Conservation (phyloP, 2,329 filamentous ascomycete genomes). For the Pseudohalonectria lignicola region DNA sequence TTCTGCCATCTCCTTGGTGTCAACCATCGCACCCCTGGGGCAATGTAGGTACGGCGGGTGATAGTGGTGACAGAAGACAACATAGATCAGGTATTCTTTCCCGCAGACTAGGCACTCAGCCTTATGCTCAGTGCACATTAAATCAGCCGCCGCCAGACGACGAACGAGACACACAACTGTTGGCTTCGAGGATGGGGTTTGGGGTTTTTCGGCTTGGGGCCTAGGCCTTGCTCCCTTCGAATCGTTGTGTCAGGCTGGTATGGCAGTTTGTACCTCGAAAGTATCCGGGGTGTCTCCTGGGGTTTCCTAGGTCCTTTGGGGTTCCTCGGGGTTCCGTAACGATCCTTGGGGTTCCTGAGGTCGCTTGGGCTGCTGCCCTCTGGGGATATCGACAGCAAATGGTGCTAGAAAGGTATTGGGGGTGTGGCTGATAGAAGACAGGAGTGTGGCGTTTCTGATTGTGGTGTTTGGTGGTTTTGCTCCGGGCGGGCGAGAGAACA, state of each 20-base stretch:
- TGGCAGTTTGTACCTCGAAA: too few species aligned
- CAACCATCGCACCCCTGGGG: slow-evolving; percentile 27
- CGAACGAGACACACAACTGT: background rate
- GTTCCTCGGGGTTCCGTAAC: too few species aligned
- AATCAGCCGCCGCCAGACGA: slow-evolving; percentile 12
- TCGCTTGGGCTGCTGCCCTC: too few species aligned
- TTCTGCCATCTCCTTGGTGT: slow-evolving; percentile 35
- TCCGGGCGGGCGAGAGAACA: too few species aligned
- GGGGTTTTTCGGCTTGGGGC: slow-evolving; percentile 1
- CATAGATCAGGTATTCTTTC: slow-evolving; percentile 47
- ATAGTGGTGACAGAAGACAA: slow-evolving; percentile 42
- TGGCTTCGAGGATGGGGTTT: background rate
- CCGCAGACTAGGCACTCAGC: slow-evolving; percentile 48
- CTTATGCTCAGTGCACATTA: slow-evolving; percentile 50
- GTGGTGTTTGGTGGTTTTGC: too few species aligned
- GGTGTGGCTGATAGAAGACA: too few species aligned
- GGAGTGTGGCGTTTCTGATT: too few species aligned
- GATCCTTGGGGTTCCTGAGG: too few species aligned
- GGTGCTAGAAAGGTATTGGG: too few species aligned
- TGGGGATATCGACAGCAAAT: too few species aligned
- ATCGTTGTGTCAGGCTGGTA: too few species aligned
- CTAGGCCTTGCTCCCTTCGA: too few species aligned
- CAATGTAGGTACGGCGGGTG: slow-evolving; percentile 37
- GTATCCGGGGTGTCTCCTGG: background rate
- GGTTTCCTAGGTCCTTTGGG: background rate